Percentiles rank a stretch among this genome's conserved stretches.
Evolutionary conservation across 208 protist genomes (phyloP).

Genomic region (Acanthamoeba quina): DNA sequence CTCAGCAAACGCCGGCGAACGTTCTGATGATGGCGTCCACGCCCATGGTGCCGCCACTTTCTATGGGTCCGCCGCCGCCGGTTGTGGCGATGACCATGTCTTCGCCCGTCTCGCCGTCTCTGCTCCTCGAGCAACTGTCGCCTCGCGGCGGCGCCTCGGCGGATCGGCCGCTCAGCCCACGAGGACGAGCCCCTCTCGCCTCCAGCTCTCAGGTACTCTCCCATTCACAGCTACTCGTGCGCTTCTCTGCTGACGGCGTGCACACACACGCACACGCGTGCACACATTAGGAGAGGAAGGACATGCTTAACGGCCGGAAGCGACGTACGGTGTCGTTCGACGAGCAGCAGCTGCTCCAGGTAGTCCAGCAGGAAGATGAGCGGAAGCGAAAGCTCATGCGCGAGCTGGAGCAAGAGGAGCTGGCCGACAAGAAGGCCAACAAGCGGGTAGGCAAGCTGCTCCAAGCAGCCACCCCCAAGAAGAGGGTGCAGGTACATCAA

Average conservation of each 20-base stretch:
- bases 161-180: conserved; percentile 16
- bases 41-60: not conserved
- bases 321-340: conserved; percentile 39
- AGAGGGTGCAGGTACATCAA: not conserved
- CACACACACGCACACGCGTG: not conserved
- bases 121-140: conserved; percentile 5
- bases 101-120: not conserved
- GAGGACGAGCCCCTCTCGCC: not conserved
- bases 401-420: not conserved
- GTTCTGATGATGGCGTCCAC: not conserved
- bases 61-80: not conserved
- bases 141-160: not conserved
- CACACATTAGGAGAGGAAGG: not conserved
- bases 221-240: not conserved
- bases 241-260: too few species aligned
- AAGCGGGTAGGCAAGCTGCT: conserved; percentile 30
- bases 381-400: conserved; percentile 35
- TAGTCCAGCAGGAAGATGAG: conserved; percentile 17
- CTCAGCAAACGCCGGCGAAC: not conserved
- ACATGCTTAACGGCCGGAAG: not conserved
- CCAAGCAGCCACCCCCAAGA: conserved; percentile 10
- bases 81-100: not conserved
- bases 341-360: conserved; percentile 24
- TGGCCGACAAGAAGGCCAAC: not conserved
- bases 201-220: not conserved